Evolutionary conservation across 2,329 filamentous ascomycete genomes (phyloP), one percentile per base, ranked within the genome.

Genomic region (Escovopsis sp.): DNA sequence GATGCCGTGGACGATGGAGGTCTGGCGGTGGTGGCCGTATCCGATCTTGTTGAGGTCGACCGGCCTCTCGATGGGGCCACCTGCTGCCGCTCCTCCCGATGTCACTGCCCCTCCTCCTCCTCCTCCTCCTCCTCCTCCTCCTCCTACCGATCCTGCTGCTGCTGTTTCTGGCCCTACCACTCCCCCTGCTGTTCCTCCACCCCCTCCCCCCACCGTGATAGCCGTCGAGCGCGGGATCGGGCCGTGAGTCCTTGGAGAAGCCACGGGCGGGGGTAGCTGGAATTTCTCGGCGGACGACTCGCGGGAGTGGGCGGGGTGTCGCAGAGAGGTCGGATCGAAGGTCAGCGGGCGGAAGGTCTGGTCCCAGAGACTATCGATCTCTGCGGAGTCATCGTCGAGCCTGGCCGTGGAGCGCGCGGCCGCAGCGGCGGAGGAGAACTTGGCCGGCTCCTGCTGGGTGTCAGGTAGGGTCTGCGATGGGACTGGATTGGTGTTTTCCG

Each of bases 1-100:
- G 46, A 93, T 78, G 50, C 90, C 88, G 73, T 96, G 84, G 38
- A 96, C 87, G 48, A 96, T 94, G 33, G 88, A 96, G 1, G 88
- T 93, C 62, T 98, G 86, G 37, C 90, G 79, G 60, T 96, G 86
- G 56, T 98, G 87, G 40, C 83, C 84, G 65, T 96, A 76, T 17
- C 63, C 50, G 25, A 58, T 57, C 50, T 75, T 76, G 37, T 71
- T 75, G 33, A 64, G 45, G 30, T 76, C 72, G 40, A 66, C 56
- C n/a, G 63, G 51, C 44, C 69, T 64, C 46, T 73, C 70, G 39
- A 66, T 55, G 34, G 65, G 53, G 23, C 55, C 56, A 37, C 54
- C 39, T n/a, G n/a, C n/a, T n/a, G n/a, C n/a, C n/a, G n/a, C n/a
- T n/a, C n/a, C n/a, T n/a, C n/a, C n/a, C n/a, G n/a, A n/a, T n/a